Base-by-base conservation (phyloP, 2,329 filamentous ascomycete species). In the Fusarium duplospermum region DNA sequence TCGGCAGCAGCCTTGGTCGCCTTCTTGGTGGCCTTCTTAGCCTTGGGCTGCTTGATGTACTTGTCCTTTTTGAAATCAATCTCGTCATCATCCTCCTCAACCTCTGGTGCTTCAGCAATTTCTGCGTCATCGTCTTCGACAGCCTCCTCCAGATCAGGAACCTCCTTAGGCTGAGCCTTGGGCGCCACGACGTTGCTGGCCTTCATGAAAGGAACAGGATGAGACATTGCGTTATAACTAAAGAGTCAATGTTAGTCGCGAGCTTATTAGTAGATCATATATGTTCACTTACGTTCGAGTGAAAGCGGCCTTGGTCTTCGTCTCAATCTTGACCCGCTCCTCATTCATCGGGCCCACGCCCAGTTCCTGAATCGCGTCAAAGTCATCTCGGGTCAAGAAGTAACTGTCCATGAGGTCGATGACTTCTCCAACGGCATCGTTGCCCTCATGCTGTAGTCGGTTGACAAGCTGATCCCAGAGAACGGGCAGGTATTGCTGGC, bases 361-460 rank as follows among this genome's bases (percentile, higher is more conserved):
- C 27, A 99, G 89, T 84, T 99, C 96, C 81, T 95, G 88, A 77
- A 99, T 94, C 11, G 92, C 93, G 80, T 99, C 96, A 82, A 96
- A 97, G 81, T 99, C 96, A 27, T 99, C 96, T 71, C 93, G 93
- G 1, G 96, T 98, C 66, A 99, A 87, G 82, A 93, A 99, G 84
- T 99, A 99, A 80, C 93, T 95, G 80, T 99, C 96, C 96, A 99
- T 98, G 63, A 98, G 87, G 63, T 96, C 91, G 79, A 99, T 99
- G 63, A 98, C 92, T 2, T 93, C 92, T 1, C 90, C 88, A 6
- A 98, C 93, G 9, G 89, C 89, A 1, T 97, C 95, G 78, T 94
- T 96, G 77, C 96, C 96, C 66, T 97, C 92, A 0, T 86, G 82
- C 77, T 94, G 89, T 63, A 99, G 86, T 67, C 90, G 89, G 77